These are phyloP conservation scores for Leccinum arenicola DNA, from an alignment of 768 basidiomycete genomes.

Conservation along the genomic window DNA sequence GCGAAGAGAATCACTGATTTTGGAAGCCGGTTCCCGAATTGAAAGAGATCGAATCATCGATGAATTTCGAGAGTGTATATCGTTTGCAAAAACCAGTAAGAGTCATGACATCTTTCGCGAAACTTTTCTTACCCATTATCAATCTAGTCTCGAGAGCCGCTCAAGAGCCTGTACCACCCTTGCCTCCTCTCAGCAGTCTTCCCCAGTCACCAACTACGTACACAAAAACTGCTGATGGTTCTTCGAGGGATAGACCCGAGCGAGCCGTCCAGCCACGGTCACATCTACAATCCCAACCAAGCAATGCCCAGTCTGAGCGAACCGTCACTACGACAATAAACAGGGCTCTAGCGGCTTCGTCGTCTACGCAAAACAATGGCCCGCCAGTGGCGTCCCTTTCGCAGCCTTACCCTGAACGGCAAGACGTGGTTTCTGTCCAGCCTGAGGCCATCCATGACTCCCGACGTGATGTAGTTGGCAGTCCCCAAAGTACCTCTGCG, in stretches of 20 bases:
- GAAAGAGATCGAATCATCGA: slow-evolving; percentile 60
- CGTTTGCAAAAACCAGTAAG: slow-evolving; percentile 74
- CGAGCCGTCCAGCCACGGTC: slow-evolving; percentile 22
- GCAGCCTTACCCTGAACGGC: slow-evolving; percentile 5
- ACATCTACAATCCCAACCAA: slow-evolving; percentile 3
- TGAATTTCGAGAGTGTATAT: slow-evolving; percentile 82
- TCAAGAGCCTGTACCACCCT: slow-evolving; percentile 66
- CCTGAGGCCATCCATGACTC: slow-evolving; percentile 5
- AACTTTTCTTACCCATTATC: slow-evolving; percentile 4
- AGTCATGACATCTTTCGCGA: neutral
- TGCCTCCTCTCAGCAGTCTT: slow-evolving; percentile 46
- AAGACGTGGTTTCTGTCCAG: neutral
- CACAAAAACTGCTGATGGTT: neutral
- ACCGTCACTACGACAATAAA: neutral
- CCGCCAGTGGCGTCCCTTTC: slow-evolving; percentile 3
- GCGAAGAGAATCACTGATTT: slow-evolving; percentile 77
- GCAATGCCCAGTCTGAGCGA: neutral
- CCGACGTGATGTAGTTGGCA: slow-evolving; percentile 3
- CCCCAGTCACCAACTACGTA: slow-evolving; percentile 25
- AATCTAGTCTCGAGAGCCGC: slow-evolving; percentile 52
- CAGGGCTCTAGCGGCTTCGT: neutral
- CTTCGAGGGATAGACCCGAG: slow-evolving; percentile 17
- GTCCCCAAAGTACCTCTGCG: slow-evolving; percentile 1
- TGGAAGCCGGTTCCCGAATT: slow-evolving; percentile 59
- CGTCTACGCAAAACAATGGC: slow-evolving; percentile 4